These are phyloP conservation scores for Penicillium bialowiezense DNA, from an alignment of 495 filamentous ascomycete species.

Conservation along the genomic window DNA sequence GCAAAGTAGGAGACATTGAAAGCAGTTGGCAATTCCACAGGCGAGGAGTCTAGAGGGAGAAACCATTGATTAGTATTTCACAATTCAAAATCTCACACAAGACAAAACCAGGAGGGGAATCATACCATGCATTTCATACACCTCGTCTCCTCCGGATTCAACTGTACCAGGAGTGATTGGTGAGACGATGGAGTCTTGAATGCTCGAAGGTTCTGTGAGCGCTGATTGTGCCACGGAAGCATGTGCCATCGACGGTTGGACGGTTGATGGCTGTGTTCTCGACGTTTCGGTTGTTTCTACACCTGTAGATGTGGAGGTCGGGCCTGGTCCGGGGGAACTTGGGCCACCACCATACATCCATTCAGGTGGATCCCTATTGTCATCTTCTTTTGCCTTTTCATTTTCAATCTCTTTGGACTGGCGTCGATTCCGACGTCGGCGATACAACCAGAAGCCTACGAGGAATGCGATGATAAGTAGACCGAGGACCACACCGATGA, in stretches of 20 bases:
- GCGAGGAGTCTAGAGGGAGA: constrained; percentile 14
- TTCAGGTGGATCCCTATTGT: background rate
- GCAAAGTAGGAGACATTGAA: constrained; percentile 6
- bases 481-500: constrained; percentile 65
- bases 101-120: background rate
- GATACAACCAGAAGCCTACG: constrained; percentile 53
- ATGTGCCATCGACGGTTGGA: background rate
- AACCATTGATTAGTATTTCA: background rate
- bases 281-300: background rate
- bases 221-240: background rate
- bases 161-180: constrained; percentile 16
- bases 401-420: background rate
- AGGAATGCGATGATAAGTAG: constrained; percentile 58
- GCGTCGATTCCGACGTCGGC: constrained; percentile 37
- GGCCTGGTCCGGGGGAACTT: background rate
- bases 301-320: background rate
- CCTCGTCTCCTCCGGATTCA: constrained; percentile 18
- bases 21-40: constrained; percentile 15
- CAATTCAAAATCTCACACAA: too few relatives aligned
- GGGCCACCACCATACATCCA: constrained; percentile 4
- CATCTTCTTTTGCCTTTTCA: background rate
- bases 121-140: constrained; percentile 25
- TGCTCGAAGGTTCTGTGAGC: too few relatives aligned
- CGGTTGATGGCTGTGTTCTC: background rate
- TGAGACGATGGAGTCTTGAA: constrained; percentile 9